Conservation (phyloP, 2,329 filamentous ascomycete species). For the Phyllosticta paracitricarpa region DNA sequence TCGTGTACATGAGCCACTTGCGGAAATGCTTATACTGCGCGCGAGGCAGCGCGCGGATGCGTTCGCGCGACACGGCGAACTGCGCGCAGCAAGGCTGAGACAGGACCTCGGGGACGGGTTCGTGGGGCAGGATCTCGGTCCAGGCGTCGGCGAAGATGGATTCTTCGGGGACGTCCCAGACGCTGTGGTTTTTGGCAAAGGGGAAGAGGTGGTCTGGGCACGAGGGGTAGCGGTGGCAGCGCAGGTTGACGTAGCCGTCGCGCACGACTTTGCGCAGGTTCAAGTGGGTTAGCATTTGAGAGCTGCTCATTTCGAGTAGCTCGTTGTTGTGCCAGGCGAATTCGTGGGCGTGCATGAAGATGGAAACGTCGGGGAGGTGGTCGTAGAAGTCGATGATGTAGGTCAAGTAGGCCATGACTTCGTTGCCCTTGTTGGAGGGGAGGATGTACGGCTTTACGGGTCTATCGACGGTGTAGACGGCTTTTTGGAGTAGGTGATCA, state of each 20-base stretch:
- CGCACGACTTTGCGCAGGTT: constrained; percentile 21
- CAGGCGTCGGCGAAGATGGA: constrained; percentile 10
- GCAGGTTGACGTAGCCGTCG: constrained; percentile 30
- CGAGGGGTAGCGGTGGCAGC: constrained; percentile 27
- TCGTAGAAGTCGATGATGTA: constrained; percentile 20
- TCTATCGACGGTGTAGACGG: constrained; percentile 14
- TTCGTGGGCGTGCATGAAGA: constrained; percentile 15
- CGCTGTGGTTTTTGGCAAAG: constrained; percentile 39
- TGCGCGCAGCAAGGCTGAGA: constrained; percentile 14
- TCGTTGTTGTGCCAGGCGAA: constrained; percentile 12
- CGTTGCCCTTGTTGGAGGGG: constrained; percentile 15
- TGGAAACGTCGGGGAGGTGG: constrained; percentile 13
- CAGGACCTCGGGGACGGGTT: constrained; percentile 11
- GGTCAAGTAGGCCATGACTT: constrained; percentile 17
- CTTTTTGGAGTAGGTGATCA: constrained; percentile 25
- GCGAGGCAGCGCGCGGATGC: constrained; percentile 28
- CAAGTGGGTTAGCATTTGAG: constrained; percentile 17
- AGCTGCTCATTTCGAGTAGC: constrained; percentile 28
- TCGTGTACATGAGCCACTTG: constrained; percentile 43
- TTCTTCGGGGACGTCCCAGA: constrained; percentile 37
- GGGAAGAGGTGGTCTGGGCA: constrained; percentile 28
- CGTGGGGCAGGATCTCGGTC: constrained; percentile 8
- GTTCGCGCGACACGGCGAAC: constrained; percentile 12
- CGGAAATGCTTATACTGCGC: constrained; percentile 40
- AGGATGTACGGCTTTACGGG: constrained; percentile 10